phyloP scores from a whole-genome alignment of 768 basidiomycete species.

The Daedalea quercina region DNA sequence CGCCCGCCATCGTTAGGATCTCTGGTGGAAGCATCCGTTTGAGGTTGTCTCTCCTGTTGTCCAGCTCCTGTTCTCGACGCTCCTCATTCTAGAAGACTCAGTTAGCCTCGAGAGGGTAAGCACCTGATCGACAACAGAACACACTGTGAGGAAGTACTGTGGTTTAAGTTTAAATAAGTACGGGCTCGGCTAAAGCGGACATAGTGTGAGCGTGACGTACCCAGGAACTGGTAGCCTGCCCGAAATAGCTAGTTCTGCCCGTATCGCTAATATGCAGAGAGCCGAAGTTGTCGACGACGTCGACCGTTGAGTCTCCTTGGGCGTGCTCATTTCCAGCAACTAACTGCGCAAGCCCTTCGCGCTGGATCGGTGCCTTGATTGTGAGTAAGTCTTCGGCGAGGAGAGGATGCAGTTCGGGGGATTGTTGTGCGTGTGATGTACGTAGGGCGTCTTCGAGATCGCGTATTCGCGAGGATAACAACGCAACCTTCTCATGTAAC shows the following conservation, averaged over 20 bases:
- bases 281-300: slow-evolving; percentile 76
- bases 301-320: slow-evolving; percentile 65
- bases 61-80: slow-evolving; percentile 46
- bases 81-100: slow-evolving; percentile 49
- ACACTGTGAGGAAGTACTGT: slow-evolving; percentile 72
- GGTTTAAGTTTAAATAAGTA: slow-evolving; percentile 8
- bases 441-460: slow-evolving; percentile 71
- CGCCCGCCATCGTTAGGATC: slow-evolving; percentile 56
- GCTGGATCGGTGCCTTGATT: slow-evolving; percentile 71
- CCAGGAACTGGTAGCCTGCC: slow-evolving; percentile 72
- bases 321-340: slow-evolving; percentile 31
- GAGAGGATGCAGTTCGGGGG: slow-evolving; percentile 57
- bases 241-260: slow-evolving; percentile 71
- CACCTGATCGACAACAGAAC: slow-evolving; percentile 10
- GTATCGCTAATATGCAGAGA: slow-evolving; percentile 68
- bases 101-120: slow-evolving; percentile 3
- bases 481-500: slow-evolving; percentile 74
- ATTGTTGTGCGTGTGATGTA: slow-evolving; percentile 48
- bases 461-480: slow-evolving; percentile 66
- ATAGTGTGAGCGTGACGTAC: slow-evolving; percentile 31
- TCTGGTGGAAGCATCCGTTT: slow-evolving; percentile 54
- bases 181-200: slow-evolving; percentile 7
- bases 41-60: slow-evolving; percentile 40
- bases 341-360: slow-evolving; percentile 35
- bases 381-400: slow-evolving; percentile 66